phyloP scores from a whole-genome alignment of 2,329 filamentous ascomycete genomes.

The Leptographium radiaticola region DNA sequence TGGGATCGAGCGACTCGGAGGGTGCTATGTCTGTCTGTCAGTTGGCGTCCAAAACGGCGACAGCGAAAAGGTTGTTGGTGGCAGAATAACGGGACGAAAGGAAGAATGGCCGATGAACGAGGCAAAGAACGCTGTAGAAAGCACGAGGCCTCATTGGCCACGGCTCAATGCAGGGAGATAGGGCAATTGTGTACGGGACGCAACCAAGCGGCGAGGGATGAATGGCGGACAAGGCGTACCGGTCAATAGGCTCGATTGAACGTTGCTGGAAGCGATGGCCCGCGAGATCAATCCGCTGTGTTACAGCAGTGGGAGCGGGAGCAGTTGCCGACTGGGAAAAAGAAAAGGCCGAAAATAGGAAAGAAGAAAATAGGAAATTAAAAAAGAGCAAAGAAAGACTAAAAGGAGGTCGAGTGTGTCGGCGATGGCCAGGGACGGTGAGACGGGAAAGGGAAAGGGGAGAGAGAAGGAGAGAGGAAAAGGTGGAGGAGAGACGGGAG shows the following conservation, averaged over 20 bases:
- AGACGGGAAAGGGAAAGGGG: neutral
- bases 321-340: neutral
- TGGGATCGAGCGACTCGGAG: too few species aligned
- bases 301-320: neutral
- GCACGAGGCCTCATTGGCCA: too few species aligned
- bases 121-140: too few species aligned
- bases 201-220: neutral
- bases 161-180: too few species aligned
- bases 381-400: neutral
- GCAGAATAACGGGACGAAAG: too few species aligned
- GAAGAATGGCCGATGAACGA: too few species aligned
- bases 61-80: too few species aligned
- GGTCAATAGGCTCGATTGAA: neutral
- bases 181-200: neutral
- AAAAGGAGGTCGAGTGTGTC: neutral
- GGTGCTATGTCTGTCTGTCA: too few species aligned
- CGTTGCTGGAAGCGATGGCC: neutral
- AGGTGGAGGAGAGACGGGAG: neutral
- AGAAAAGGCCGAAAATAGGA: neutral
- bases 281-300: neutral
- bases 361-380: neutral
- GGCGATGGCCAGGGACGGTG: slow-evolving; percentile 1
- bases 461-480: neutral
- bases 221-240: neutral
- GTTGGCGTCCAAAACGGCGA: too few species aligned